Base-by-base conservation (phyloP, 75 land plant species). In the Isoetes taiwanensis region DNA sequence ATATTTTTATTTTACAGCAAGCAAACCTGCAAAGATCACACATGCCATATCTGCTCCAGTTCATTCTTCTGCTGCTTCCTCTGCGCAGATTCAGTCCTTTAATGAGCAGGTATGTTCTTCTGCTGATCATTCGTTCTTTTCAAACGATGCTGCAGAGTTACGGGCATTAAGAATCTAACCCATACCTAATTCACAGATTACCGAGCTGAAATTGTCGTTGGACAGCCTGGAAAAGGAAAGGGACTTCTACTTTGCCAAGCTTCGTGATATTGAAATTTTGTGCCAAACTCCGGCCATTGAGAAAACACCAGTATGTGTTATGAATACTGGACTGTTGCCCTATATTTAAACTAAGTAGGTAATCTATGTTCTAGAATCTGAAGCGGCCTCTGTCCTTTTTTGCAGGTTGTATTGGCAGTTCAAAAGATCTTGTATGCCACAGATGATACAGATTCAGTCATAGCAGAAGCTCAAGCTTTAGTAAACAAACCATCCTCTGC, bases 391-490 rank as follows among this genome's bases (percentile, higher is more conserved):
- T n/a, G n/a, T n/a, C n/a, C n/a, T n/a, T n/a, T 63, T 2, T 5
- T 58, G 58, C 80, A 80, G 83, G 53, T 80, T 52, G 42, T 75
- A 1, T 30, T 43, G 14, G 76, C 80, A 63, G 52, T 76, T 2
- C 62, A 63, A 64, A 80, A 70, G 46, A 76, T 80, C 11, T 56
- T 80, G 39, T 80, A 80, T 43, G 76, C 80, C 35, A 66, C 61
- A 8, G 83, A 80, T 67, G 71, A 65, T 1, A 59, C 59, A 21
- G 74, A 63, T 14, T 54, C 70, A 1, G 61, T 66, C 1, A 72
- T 78, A 20, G 37, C 37, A 1, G 74, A 78, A 32, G 77, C 81
- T 28, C 73, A 78, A 41, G 76, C 64, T 32, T 27, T 65, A 37
- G 0, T 71, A n/a, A n/a, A n/a, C n/a, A n/a, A n/a, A n/a, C n/a